phyloP scores from a whole-genome alignment of 331 rosid genomes.

The Spiraea crenata region DNA sequence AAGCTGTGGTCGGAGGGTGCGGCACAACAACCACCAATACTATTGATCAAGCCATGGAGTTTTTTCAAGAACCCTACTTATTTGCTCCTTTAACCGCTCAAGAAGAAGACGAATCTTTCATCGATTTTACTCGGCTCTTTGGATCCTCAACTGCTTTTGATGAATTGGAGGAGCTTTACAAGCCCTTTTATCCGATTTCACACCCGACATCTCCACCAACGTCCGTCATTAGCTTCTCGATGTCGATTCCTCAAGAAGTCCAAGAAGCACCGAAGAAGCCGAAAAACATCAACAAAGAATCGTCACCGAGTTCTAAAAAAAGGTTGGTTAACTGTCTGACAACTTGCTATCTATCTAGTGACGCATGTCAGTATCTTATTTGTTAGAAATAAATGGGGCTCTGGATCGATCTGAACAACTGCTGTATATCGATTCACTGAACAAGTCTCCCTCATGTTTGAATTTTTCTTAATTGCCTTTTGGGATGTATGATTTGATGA shows the following conservation, averaged over 20 bases:
- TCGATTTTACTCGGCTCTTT: conserved; percentile 39
- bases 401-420: neutral
- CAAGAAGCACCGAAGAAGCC: conserved; percentile 26
- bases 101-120: conserved; percentile 37
- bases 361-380: neutral
- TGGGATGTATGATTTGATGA: conserved; percentile 8
- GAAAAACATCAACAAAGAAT: conserved; percentile 24
- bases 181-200: conserved; percentile 52
- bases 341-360: no score
- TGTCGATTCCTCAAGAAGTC: conserved; percentile 40
- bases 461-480: neutral
- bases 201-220: conserved; percentile 39
- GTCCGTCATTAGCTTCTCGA: conserved; percentile 22
- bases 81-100: conserved; percentile 25
- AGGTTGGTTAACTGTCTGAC: conserved; percentile 34
- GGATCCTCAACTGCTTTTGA: conserved; percentile 41
- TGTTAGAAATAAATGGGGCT: neutral
- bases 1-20: conserved; percentile 71
- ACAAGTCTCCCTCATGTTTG: neutral
- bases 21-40: neutral
- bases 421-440: neutral
- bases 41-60: conserved; percentile 24
- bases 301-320: conserved; percentile 34
- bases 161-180: conserved; percentile 60
- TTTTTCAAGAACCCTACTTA: conserved; percentile 11